Conservation (phyloP, 345 rosid species). For the Moringa oleifera region DNA sequence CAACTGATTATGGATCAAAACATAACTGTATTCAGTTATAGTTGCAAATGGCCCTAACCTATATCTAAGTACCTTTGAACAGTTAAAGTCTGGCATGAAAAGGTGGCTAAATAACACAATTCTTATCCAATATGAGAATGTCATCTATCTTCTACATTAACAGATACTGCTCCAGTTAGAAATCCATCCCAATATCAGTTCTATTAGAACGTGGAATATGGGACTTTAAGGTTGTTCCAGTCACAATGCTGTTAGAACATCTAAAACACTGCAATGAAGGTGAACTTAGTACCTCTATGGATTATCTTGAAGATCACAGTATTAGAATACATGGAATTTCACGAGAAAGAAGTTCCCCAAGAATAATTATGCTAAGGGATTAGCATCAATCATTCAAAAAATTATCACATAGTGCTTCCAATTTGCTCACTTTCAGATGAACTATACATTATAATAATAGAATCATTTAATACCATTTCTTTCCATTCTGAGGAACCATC, state of each 20-base stretch:
- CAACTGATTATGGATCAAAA: too few relatives aligned
- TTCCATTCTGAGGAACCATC: conserved; percentile 91
- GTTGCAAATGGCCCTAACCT: too few relatives aligned
- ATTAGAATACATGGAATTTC: neutral
- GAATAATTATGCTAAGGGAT: neutral
- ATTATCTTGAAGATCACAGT: neutral
- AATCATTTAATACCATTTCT: conserved; percentile 61
- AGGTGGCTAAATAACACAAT: neutral
- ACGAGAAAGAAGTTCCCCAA: neutral
- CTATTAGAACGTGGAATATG: neutral
- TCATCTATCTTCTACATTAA: neutral
- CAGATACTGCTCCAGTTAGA: too few relatives aligned
- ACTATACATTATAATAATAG: conserved; percentile 11
- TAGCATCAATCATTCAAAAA: neutral
- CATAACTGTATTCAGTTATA: too few relatives aligned
- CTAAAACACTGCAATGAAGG: neutral
- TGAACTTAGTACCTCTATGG: neutral
- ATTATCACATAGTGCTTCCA: neutral
- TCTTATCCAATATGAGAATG: too few relatives aligned
- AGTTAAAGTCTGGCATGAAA: neutral
- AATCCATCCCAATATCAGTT: too few relatives aligned
- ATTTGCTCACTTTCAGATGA: conserved; percentile 9
- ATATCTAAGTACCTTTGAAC: neutral
- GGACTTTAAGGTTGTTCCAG: neutral
- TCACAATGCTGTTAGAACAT: neutral